phyloP scores from a whole-genome alignment of 2,329 filamentous ascomycete species.

The Neopestalotiopsis clavispora region DNA sequence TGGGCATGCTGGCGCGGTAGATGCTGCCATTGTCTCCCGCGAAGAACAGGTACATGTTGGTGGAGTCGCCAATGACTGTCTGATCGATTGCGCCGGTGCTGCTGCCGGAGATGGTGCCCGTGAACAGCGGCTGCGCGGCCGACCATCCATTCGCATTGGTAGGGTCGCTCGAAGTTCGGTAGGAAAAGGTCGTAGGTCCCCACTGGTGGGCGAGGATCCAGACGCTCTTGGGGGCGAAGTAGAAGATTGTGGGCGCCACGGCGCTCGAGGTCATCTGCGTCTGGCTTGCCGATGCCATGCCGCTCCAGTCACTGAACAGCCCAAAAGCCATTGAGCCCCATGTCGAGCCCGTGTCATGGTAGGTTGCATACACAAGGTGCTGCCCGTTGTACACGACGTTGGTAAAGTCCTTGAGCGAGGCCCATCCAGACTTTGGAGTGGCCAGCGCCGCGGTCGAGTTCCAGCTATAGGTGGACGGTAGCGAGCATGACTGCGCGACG shows the following conservation, averaged over 20 bases:
- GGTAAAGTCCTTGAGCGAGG: slow-evolving; percentile 68
- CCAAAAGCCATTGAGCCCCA: slow-evolving; percentile 66
- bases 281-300: slow-evolving; percentile 57
- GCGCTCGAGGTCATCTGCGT: slow-evolving; percentile 50
- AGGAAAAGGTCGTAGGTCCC: slow-evolving; percentile 64
- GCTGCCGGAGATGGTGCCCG: slow-evolving; percentile 55
- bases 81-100: slow-evolving; percentile 65
- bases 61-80: slow-evolving; percentile 64
- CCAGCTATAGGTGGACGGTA: slow-evolving; percentile 62
- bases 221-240: slow-evolving; percentile 62
- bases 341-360: slow-evolving; percentile 42
- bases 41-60: slow-evolving; percentile 72
- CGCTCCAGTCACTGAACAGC: slow-evolving; percentile 56
- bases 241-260: slow-evolving; percentile 68
- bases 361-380: slow-evolving; percentile 65
- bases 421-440: slow-evolving; percentile 32
- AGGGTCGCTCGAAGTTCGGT: slow-evolving; percentile 63
- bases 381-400: slow-evolving; percentile 58
- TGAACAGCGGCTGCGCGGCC: slow-evolving; percentile 57
- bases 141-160: slow-evolving; percentile 63
- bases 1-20: slow-evolving; percentile 67
- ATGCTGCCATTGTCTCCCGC: slow-evolving; percentile 70
- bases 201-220: slow-evolving; percentile 73
- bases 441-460: slow-evolving; percentile 56
- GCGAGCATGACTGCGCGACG: slow-evolving; percentile 43